Evolutionary conservation across 169 alveolate species (phyloP), one percentile per base, ranked within the genome.

Genomic region (Amoebophrya sp.): DNA sequence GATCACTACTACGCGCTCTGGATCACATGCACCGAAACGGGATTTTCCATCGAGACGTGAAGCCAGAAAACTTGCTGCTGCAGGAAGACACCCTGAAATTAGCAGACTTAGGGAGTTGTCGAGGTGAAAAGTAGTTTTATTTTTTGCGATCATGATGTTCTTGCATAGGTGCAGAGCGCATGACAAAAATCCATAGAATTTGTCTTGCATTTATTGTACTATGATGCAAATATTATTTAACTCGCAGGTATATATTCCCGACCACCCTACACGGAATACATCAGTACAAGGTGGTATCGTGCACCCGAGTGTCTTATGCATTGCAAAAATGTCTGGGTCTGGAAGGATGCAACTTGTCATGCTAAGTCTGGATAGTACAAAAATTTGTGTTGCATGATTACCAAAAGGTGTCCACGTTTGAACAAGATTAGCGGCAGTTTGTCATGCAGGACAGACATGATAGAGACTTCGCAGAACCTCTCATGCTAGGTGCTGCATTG

Each of bases 251-350:
- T 96, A 0, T 96, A 96, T 90, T 95, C 97, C 23, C 95, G 95
- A 90, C 97, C 94, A 40, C 98, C 98, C 41, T 96, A 94, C 90
- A 97, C 98, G 33, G 98, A 97, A 94, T 97, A 97, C 93, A 97
- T 97, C 23, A 94, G 97, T 12, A 97, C 98, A 0, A 91, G 98
- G 92, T 97, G 98, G 98, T 97, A 97, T 90, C 91, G 98, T 54
- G 97, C 98, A 14, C 98, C 98, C 0, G 98, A 97, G 92, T 97
- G 98, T 40, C n/a, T n/a, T n/a, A n/a, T n/a, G n/a, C n/a, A n/a
- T n/a, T n/a, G n/a, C n/a, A n/a, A n/a, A n/a, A n/a, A n/a, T n/a
- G n/a, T n/a, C n/a, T n/a, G n/a, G n/a, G n/a, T n/a, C n/a, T n/a
- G n/a, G n/a, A n/a, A n/a, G n/a, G n/a, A n/a, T n/a, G n/a, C n/a